Evolutionary conservation across 768 basidiomycete species (phyloP), one percentile per base, ranked within the genome.

Genomic region (Myochromella boudieri): DNA sequence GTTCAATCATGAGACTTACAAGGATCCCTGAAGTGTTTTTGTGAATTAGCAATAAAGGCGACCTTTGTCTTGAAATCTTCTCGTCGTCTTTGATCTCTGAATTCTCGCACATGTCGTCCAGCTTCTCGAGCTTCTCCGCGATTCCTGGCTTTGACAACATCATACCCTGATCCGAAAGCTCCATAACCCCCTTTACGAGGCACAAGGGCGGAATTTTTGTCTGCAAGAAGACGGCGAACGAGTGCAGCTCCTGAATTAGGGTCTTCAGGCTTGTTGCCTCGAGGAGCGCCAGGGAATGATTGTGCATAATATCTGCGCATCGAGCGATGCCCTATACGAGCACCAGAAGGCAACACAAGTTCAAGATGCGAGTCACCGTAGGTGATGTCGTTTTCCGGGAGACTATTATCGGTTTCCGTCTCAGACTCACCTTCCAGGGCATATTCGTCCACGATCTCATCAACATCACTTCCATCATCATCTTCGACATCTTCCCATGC

Each of bases 71-170:
- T 91, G 76, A 92, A 93, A 27, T 86, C 80, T 60, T 95, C 88
- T 49, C 80, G 77, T 41, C 81, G 74, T 57, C 73, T 80, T 62
- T 88, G 83, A 61, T 97, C 95, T 52, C 87, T 75, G 70, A 87
- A 89, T 59, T 93, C 87, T 44, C 83, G 75, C 1, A 91, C 78
- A 66, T 95, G 91, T 37, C 91, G 78, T 11, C 86, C 91, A 17
- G 95, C 95, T 65, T 97, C 87, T 54, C 80, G 80, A 11, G 97
- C 97, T 69, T 98, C 95, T 2, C 97, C 97, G n/a, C 77, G 78
- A 70, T 98, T 98, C 42, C 92, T 77, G 17, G 93, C 95, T 63
- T 86, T 91, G 51, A 97, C 79, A 8, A 94, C 87, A 25, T 91
- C 81, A 6, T 79, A 84, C 1, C 91, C 93, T 8, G 68, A 68